Evolutionary conservation across 352 stramenopile species (phyloP), one percentile per base, ranked within the genome.

Genomic region (Phytophthora palmivora): DNA sequence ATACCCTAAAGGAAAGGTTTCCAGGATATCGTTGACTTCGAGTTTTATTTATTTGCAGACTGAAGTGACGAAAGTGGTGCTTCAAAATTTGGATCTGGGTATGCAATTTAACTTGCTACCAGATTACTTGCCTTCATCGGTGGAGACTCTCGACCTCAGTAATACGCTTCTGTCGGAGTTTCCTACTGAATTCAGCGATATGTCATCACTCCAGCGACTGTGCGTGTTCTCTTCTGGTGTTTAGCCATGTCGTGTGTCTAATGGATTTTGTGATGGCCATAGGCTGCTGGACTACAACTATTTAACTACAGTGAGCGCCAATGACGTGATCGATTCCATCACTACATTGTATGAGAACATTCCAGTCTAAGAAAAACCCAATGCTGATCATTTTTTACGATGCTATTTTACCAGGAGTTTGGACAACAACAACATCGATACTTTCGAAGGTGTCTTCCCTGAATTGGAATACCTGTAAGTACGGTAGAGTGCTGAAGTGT

Each of bases 261-360:
- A 43, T 22, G 37, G 5, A 21, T 45, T 45, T 39, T 19, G 36
- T 22, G 10, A 21, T 15, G 22, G 18, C 21, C 43, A 18, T 58
- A 59, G 51, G 15, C 14, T 59, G 7, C 30, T 60, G 51, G 39
- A 60, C 24, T 44, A 60, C 39, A 60, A 51, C 26, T 60, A 45
- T 51, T 52, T 51, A 51, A 45, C 52, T 24, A 5, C 26, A 43
- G 6, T 59, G 34, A 26, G 15, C 12, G 11, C 18, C 4, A 12
- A 14, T 1, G 39, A 59, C 9, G 51, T 33, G 38, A 59, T 59
- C 18, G 14, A 36, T 34, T 50, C 51, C 19, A 43, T 51, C 10
- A 51, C 52, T 14, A 60, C 39, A 44, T 21, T 60, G 52, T 51
- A 60, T 9, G 51, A 34, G 24, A 34, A 34, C 5, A 34, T 34